These are phyloP conservation scores for Hypoxylon fuscum DNA, from an alignment of 495 filamentous ascomycete genomes.

Conservation along the genomic window DNA sequence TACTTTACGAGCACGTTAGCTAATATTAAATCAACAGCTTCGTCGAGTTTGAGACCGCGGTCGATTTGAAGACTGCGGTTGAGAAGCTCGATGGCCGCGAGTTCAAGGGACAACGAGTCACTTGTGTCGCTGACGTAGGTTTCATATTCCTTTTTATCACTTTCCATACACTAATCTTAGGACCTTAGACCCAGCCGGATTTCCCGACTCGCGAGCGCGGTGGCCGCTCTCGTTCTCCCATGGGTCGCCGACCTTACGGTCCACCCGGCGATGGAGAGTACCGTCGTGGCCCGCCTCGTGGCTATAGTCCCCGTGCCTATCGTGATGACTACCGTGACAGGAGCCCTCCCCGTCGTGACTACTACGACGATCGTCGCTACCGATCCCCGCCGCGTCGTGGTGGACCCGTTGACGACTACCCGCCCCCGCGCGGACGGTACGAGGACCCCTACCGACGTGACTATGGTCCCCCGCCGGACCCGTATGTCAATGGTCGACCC, in stretches of 20 bases:
- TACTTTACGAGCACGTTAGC: background rate
- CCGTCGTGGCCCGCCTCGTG: slow-evolving; percentile 78
- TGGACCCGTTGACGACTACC: slow-evolving; percentile 80
- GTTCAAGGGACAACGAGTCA: slow-evolving; percentile 87
- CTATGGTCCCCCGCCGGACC: slow-evolving; percentile 66
- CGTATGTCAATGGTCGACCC: slow-evolving; percentile 70
- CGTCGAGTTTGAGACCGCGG: slow-evolving; percentile 95
- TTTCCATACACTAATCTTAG: slow-evolving; percentile 32
- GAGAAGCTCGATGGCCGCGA: slow-evolving; percentile 91
- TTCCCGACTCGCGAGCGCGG: slow-evolving; percentile 73
- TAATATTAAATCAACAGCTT: slow-evolving; percentile 67
- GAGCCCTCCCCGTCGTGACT: slow-evolving; percentile 74
- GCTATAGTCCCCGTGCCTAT: slow-evolving; percentile 74
- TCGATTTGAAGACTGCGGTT: slow-evolving; percentile 87
- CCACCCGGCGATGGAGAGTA: slow-evolving; percentile 74
- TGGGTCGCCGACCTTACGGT: slow-evolving; percentile 69
- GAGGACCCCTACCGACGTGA: slow-evolving; percentile 71
- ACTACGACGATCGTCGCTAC: slow-evolving; percentile 86
- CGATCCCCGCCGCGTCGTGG: slow-evolving; percentile 77
- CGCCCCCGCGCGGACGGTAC: slow-evolving; percentile 67
- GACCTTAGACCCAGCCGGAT: slow-evolving; percentile 62
- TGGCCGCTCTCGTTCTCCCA: slow-evolving; percentile 74
- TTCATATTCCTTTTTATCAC: background rate
- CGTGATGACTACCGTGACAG: slow-evolving; percentile 85
- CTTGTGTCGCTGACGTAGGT: slow-evolving; percentile 85